Percentiles rank a stretch among this genome's conserved stretches.
Evolutionary conservation across 192 early-diverging fungal species (phyloP).

Genomic region (Umbelopsis sp.): DNA sequence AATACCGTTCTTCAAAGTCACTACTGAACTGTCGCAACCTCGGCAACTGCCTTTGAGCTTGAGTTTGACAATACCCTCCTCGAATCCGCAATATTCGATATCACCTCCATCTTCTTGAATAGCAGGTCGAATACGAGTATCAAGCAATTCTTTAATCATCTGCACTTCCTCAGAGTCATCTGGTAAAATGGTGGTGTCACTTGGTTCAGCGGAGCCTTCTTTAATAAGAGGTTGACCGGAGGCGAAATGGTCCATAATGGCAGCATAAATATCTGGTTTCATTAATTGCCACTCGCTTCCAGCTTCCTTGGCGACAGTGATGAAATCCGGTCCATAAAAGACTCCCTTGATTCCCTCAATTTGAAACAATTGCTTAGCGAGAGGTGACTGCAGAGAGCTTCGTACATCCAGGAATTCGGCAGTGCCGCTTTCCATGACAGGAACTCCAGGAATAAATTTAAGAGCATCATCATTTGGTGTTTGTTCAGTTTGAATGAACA

Average conservation of each 20-base stretch:
- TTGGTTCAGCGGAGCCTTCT: conserved; percentile 46
- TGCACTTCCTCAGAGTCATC: conserved; percentile 92
- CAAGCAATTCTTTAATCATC: conserved; percentile 98
- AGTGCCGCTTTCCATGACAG: conserved; percentile 75
- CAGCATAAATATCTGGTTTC: conserved; percentile 96
- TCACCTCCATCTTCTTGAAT: conserved; percentile 99
- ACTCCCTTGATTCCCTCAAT: conserved; percentile 93
- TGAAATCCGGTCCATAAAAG: conserved; percentile 92
- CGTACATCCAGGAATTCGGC: conserved; percentile 85
- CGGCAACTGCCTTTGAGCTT: conserved; percentile 95
- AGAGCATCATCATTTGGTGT: conserved; percentile 96
- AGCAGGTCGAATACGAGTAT: conserved; percentile 91
- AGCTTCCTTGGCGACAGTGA: conserved; percentile 90
- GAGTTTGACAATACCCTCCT: conserved; percentile 86
- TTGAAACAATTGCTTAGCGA: conserved; percentile 88
- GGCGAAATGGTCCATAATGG: conserved; percentile 94
- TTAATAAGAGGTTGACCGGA: conserved; percentile 82
- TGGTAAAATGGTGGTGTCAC: conserved; percentile 68
- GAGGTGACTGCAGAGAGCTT: conserved; percentile 78
- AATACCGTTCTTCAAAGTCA: conserved; percentile 98
- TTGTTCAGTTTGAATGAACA: conserved; percentile 88
- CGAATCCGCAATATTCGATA: conserved; percentile 93
- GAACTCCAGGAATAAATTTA: conserved; percentile 94
- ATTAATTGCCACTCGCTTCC: conserved; percentile 95
- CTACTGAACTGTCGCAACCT: conserved; percentile 84